Conservation (phyloP, 2,329 filamentous ascomycete genomes). For the Colletotrichum tropicicola region DNA sequence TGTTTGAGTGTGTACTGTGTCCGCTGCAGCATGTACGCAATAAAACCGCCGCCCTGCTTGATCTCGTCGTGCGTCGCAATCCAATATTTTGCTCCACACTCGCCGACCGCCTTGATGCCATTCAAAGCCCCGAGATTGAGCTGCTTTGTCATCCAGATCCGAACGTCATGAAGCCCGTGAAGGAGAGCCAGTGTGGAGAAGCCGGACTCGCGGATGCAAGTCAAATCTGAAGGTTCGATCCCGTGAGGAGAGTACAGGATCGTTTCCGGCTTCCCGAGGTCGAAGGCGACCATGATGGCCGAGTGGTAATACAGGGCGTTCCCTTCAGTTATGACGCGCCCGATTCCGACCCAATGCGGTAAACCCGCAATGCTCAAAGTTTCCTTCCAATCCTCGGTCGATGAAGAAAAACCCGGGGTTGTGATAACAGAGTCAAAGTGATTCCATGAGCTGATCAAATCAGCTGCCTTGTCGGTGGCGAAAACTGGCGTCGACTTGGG, state of each 20-base stretch:
- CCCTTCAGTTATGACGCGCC: constrained; percentile 60
- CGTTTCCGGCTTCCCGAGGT: constrained; percentile 35
- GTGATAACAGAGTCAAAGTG: constrained; percentile 66
- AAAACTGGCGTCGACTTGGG: constrained; percentile 64
- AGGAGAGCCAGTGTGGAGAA: constrained; percentile 66
- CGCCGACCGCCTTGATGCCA: constrained; percentile 62
- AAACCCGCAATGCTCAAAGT: constrained; percentile 41
- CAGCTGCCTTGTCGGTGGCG: constrained; percentile 66
- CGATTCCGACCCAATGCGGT: constrained; percentile 70
- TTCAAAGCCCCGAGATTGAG: constrained; percentile 72
- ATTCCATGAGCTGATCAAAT: constrained; percentile 63
- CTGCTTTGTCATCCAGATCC: constrained; percentile 58
- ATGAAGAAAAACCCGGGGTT: constrained; percentile 53
- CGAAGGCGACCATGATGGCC: constrained; percentile 67
- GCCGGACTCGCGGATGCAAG: constrained; percentile 49
- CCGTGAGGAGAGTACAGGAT: constrained; percentile 30
- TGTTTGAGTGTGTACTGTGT: constrained; percentile 54
- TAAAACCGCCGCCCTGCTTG: constrained; percentile 66
- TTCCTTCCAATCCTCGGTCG: constrained; percentile 34
- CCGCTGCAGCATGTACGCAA: constrained; percentile 59
- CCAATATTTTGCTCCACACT: constrained; percentile 68
- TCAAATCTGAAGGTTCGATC: constrained; percentile 45
- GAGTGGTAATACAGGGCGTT: constrained; percentile 70
- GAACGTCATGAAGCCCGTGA: constrained; percentile 71
- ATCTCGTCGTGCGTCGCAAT: constrained; percentile 72